Evolutionary conservation across 768 basidiomycete species (phyloP).

Genomic region (Artomyces pyxidatus): DNA sequence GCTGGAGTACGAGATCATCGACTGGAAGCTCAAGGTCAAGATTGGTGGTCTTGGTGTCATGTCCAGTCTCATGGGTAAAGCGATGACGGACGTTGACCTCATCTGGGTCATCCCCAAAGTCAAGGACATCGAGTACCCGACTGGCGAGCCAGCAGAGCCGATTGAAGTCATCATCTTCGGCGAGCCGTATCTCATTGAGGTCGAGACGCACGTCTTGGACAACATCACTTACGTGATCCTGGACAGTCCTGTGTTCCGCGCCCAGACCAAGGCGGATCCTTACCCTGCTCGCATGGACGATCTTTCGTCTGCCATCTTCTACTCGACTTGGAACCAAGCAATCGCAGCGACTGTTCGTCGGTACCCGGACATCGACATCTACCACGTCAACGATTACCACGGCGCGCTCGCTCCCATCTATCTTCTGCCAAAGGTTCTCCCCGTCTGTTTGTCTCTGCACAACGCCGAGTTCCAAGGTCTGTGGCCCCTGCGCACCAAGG

Average conservation of each 20-base stretch:
- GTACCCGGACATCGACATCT: slow-evolving; percentile 82
- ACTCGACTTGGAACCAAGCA: slow-evolving; percentile 97
- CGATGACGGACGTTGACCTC: slow-evolving; percentile 94
- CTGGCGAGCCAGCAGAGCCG: slow-evolving; percentile 85
- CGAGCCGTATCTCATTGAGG: slow-evolving; percentile 91
- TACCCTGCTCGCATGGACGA: slow-evolving; percentile 98
- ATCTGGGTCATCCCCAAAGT: slow-evolving; percentile 94
- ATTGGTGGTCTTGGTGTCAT: slow-evolving; percentile 97
- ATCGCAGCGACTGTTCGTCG: slow-evolving; percentile 88
- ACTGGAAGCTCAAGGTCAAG: slow-evolving; percentile 97
- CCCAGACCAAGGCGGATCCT: slow-evolving; percentile 92
- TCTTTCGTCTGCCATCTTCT: slow-evolving; percentile 92
- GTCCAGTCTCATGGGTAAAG: slow-evolving; percentile 96
- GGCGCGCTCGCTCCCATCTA: slow-evolving; percentile 89
- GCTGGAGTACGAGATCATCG: slow-evolving; percentile 92
- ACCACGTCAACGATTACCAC: slow-evolving; percentile 94
- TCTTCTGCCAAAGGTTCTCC: slow-evolving; percentile 84
- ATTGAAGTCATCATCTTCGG: slow-evolving; percentile 96
- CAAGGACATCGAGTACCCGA: slow-evolving; percentile 88
- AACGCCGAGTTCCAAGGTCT: slow-evolving; percentile 98
- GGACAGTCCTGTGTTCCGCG: slow-evolving; percentile 93
- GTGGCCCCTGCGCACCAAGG: slow-evolving; percentile 93
- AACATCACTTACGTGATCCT: slow-evolving; percentile 94
- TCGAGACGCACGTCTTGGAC: slow-evolving; percentile 87
- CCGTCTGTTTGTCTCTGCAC: slow-evolving; percentile 86